phyloP scores from a whole-genome alignment of 768 basidiomycete genomes.

The Rhizopogon vulgaris region DNA sequence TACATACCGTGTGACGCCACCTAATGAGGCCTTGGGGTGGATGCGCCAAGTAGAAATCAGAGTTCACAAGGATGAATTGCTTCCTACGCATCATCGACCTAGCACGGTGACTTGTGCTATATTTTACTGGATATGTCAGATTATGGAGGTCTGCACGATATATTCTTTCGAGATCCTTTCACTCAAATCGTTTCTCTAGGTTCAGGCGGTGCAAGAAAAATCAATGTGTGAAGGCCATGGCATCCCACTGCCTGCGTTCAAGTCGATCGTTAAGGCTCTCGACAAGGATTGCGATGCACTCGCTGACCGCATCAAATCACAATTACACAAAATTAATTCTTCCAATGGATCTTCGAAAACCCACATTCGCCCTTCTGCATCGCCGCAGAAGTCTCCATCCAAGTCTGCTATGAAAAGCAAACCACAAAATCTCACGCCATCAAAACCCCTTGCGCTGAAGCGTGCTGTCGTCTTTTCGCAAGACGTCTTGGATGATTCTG shows the following conservation, averaged over 20 bases:
- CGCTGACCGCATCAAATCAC: slow-evolving; percentile 17
- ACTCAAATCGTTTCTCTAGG: slow-evolving; percentile 5
- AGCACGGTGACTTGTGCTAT: slow-evolving; percentile 29
- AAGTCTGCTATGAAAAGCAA: slow-evolving; percentile 15
- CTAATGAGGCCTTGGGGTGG: slow-evolving; percentile 20
- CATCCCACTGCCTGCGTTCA: slow-evolving; percentile 11
- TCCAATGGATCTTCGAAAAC: not conserved
- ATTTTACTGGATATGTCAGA: slow-evolving; percentile 42
- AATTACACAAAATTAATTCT: slow-evolving; percentile 2
- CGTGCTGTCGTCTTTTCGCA: slow-evolving; percentile 17
- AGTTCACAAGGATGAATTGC: slow-evolving; percentile 7
- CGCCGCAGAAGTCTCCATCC: slow-evolving; percentile 13
- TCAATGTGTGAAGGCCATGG: slow-evolving; percentile 13
- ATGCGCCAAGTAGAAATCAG: slow-evolving; percentile 29
- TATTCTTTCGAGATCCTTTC: no score
- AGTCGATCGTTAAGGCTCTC: slow-evolving; percentile 12
- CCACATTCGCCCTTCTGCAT: not conserved
- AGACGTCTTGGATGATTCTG: slow-evolving; percentile 4
- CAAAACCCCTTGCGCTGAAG: slow-evolving; percentile 34
- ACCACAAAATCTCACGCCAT: slow-evolving; percentile 14
- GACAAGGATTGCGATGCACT: slow-evolving; percentile 20
- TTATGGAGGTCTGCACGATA: slow-evolving; percentile 27
- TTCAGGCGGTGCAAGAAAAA: slow-evolving; percentile 17
- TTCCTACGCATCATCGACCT: slow-evolving; percentile 15
- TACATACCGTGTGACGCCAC: slow-evolving; percentile 14